Conservation (phyloP, 352 stramenopile genomes). For the Globisporangium mamillatum region DNA sequence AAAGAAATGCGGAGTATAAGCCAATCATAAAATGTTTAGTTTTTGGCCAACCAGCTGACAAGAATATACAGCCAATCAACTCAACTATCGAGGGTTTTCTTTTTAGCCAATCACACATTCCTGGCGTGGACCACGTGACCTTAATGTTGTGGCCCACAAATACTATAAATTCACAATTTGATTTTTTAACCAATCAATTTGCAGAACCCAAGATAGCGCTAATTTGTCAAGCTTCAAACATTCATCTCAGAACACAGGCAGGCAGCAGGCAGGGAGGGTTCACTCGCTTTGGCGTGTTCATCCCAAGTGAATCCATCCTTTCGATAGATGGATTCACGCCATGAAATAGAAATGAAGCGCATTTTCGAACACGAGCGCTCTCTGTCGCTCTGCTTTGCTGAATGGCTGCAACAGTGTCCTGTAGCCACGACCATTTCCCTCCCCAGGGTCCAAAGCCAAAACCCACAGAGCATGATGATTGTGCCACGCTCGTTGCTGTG, state of each 20-base stretch:
- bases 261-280: too few relatives aligned
- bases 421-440: neutral
- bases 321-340: neutral
- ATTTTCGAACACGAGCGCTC: neutral
- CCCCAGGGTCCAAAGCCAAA: neutral
- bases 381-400: neutral
- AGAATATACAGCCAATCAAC: neutral
- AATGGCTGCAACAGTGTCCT: too few relatives aligned
- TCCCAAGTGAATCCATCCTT: neutral
- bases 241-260: neutral
- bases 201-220: neutral
- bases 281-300: neutral
- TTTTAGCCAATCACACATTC: neutral
- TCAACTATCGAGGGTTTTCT: neutral
- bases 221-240: neutral
- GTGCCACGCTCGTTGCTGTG: neutral
- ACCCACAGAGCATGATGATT: too few relatives aligned
- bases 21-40: neutral
- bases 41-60: neutral
- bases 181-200: neutral
- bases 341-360: neutral
- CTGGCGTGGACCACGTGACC: neutral
- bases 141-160: neutral
- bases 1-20: neutral
- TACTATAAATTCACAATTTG: neutral